Percentiles rank a stretch among this genome's conserved stretches.
Conservation (phyloP, 1,284 basidiomycete species). For the Abortiporus biennis region DNA sequence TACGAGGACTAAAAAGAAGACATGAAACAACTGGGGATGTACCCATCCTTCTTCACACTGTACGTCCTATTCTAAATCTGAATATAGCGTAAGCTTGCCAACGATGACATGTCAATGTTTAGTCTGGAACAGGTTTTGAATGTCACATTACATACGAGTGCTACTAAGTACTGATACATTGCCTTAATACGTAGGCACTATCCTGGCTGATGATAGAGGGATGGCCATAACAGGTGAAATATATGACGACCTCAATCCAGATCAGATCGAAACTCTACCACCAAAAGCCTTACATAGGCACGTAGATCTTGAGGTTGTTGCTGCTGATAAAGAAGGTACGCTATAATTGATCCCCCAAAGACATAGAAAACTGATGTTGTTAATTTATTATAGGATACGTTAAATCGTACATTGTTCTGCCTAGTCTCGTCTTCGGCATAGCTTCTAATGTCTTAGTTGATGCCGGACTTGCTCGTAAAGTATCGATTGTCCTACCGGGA, state of each 20-base stretch:
- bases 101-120: background rate
- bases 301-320: slow-evolving; percentile 31
- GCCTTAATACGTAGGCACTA: slow-evolving; percentile 18
- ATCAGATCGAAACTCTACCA: slow-evolving; percentile 31
- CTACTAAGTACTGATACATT: background rate
- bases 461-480: too few species aligned
- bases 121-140: slow-evolving; percentile 7
- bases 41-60: slow-evolving; percentile 46
- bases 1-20: slow-evolving; percentile 37
- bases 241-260: slow-evolving; percentile 31
- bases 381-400: slow-evolving; percentile 19
- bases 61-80: slow-evolving; percentile 18
- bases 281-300: slow-evolving; percentile 28
- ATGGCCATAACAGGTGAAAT: slow-evolving; percentile 23
- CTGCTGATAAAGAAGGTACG: slow-evolving; percentile 30
- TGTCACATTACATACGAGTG: background rate
- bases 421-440: slow-evolving; percentile 34
- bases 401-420: slow-evolving; percentile 32
- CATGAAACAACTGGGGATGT: slow-evolving; percentile 32
- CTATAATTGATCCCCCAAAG: background rate
- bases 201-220: slow-evolving; percentile 32
- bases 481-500: too few species aligned
- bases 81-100: background rate
- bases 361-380: background rate
- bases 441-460: slow-evolving; percentile 28